A percentile compares a stretch with the other conserved stretches of the same genome.
Conservation (phyloP, 164 flowering plant species). For the Tetrastigma voinierianum region DNA sequence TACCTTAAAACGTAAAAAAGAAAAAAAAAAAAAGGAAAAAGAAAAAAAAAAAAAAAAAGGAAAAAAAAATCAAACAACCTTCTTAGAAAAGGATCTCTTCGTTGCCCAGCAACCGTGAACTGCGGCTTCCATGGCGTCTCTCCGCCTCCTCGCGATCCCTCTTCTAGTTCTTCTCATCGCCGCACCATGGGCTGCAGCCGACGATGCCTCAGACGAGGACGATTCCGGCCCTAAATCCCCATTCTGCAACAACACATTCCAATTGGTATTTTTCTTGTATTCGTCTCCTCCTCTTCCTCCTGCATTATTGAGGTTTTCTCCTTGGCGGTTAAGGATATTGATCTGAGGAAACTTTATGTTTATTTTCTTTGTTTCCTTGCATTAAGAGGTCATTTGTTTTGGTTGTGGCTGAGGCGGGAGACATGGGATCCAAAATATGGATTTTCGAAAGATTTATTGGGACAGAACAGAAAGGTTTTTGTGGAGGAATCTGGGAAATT, state of each 20-base stretch:
- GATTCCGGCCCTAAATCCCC: constrained; percentile 26
- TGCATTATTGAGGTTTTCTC: no score
- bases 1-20: no score
- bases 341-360: not conserved
- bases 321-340: no score
- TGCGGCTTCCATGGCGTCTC: not conserved
- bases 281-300: not conserved
- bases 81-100: not conserved
- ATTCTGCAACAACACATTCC: constrained; percentile 37
- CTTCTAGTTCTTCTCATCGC: constrained; percentile 9
- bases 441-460: no score
- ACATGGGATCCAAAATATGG: no score
- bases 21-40: no score
- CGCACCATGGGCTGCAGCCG: constrained; percentile 19
- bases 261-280: constrained; percentile 25
- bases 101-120: not conserved
- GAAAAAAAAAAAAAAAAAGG: no score
- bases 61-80: no score
- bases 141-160: not conserved
- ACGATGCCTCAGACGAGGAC: constrained; percentile 30
- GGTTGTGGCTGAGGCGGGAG: no score
- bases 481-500: no score
- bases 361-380: not conserved
- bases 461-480: no score
- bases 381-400: no score